phyloP scores from a whole-genome alignment of 2,329 filamentous ascomycete genomes.

The Colletotrichum musae region DNA sequence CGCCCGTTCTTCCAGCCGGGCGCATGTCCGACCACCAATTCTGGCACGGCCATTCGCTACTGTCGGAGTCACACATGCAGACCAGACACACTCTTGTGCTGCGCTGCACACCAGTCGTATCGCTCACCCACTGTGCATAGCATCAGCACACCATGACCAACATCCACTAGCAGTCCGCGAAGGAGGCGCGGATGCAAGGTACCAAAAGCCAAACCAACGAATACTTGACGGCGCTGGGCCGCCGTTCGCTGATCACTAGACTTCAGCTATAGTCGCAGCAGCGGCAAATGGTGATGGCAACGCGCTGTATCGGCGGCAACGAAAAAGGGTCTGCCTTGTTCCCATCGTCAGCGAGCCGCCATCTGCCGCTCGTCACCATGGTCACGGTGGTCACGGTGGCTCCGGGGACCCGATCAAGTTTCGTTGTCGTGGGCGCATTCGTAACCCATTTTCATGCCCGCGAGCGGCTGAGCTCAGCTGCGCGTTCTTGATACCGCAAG shows the following conservation, averaged over 20 bases:
- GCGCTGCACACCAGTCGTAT: conserved; percentile 40
- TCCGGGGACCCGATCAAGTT: conserved; percentile 14
- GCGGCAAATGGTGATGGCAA: conserved; percentile 33
- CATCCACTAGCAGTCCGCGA: background rate
- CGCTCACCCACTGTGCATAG: conserved; percentile 22
- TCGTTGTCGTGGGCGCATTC: conserved; percentile 27
- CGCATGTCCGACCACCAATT: conserved; percentile 36
- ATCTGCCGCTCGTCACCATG: conserved; percentile 31
- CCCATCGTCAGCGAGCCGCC: conserved; percentile 21
- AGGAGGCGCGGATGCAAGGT: conserved; percentile 37
- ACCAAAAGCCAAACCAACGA: conserved; percentile 34
- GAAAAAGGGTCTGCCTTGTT: conserved; percentile 17
- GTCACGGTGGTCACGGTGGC: conserved; percentile 15
- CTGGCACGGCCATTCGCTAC: conserved; percentile 38
- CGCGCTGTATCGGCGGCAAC: conserved; percentile 28
- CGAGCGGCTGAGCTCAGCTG: conserved; percentile 24
- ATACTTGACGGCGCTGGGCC: conserved; percentile 27
- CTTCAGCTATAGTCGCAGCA: conserved; percentile 25
- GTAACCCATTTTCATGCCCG: conserved; percentile 34
- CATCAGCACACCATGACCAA: conserved; percentile 14
- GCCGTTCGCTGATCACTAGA: conserved; percentile 27
- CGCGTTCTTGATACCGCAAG: conserved; percentile 19
- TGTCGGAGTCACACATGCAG: conserved; percentile 40
- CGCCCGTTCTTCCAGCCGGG: conserved; percentile 27
- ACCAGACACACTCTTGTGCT: conserved; percentile 22